A percentile compares a stretch with the other conserved stretches of the same genome.
Conservation (phyloP, 495 filamentous ascomycete genomes). For the Penicillium taxi region DNA sequence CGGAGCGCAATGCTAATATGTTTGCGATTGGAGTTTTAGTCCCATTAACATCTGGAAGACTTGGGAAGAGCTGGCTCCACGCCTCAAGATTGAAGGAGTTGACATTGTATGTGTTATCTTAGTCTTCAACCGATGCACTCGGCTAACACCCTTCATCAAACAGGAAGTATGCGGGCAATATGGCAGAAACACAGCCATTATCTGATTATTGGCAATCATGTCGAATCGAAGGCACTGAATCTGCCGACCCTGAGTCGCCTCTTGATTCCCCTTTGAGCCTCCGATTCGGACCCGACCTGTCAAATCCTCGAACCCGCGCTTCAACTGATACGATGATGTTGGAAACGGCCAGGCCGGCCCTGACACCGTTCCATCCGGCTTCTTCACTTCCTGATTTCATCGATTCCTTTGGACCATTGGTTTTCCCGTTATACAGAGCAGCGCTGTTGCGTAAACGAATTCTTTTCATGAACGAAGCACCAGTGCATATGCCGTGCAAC, state of each 20-base stretch:
- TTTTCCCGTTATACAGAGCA: constrained; percentile 87
- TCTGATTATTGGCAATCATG: constrained; percentile 75
- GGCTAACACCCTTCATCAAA: background rate
- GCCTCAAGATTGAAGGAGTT: constrained; percentile 68
- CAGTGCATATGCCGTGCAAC: constrained; percentile 77
- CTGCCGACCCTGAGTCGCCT: constrained; percentile 32
- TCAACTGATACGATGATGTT: constrained; percentile 45
- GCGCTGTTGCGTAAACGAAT: constrained; percentile 82
- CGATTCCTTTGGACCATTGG: constrained; percentile 77
- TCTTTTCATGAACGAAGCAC: constrained; percentile 72
- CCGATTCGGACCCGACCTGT: constrained; percentile 37
- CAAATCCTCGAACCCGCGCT: constrained; percentile 26
- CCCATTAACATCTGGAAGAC: constrained; percentile 73
- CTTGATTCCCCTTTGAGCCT: constrained; percentile 49
- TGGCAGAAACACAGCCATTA: constrained; percentile 49
- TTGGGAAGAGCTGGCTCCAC: constrained; percentile 86
- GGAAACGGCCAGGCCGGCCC: constrained; percentile 57
- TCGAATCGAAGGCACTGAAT: constrained; percentile 43
- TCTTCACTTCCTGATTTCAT: constrained; percentile 69
- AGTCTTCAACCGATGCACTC: background rate
- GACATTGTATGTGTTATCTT: constrained; percentile 47
- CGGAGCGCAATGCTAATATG: constrained; percentile 82
- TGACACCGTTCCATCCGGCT: constrained; percentile 78
- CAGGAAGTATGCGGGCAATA: constrained; percentile 30
- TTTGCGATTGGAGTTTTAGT: constrained; percentile 85